Base-by-base conservation (phyloP, 139 green algal species). In the Chlamydomonas schloesseri region DNA sequence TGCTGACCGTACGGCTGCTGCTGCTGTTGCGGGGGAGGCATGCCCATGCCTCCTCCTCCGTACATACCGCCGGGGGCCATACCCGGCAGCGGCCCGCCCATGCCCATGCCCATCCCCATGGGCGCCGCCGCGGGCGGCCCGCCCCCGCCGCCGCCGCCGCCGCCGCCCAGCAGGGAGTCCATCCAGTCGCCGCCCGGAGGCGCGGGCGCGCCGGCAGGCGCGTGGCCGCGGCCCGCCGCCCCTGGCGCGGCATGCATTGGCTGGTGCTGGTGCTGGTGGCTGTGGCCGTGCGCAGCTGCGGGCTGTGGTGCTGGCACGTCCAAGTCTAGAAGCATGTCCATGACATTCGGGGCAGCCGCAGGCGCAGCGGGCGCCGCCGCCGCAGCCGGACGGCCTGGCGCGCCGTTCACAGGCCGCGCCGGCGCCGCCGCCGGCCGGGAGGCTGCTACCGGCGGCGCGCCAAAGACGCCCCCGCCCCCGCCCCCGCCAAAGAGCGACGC, bases 401-500 rank as follows among this genome's bases (percentile, higher is more conserved):
- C 33, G 23, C 36, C 60, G 33, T 60, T 37, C 15, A 60, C 34
- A 23, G 37, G 26, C 26, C 50, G 15, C 28, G 62, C 37, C 11
- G 42, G 64, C 64, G 65, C 29, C 10, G 73, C 73, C 10, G 78
- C 42, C 28, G 78, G n/a, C 47, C 29, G 20, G 1, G 64, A 3
- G 17, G 57, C 46, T n/a, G 62, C 31, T 29, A 6, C 29, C 64
- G 29, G 14, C n/a, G 6, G 6, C 6, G 11, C 26, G 24, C 60
- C 26, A 1, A 29, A 18, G 6, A n/a, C n/a, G 15, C 53, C 58
- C 2, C 9, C 67, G 33, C 17, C 55, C 67, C 36, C 67, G 3
- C 33, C 47, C 37, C 72, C 85, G 26, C 92, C 92, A 72, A 94
- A 93, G n/a, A 92, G 73, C 20, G 92, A 91, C 28, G 88, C 88